These are phyloP conservation scores for Euphorbia celastroides DNA, from an alignment of 441 rosid species.

Conservation along the genomic window DNA sequence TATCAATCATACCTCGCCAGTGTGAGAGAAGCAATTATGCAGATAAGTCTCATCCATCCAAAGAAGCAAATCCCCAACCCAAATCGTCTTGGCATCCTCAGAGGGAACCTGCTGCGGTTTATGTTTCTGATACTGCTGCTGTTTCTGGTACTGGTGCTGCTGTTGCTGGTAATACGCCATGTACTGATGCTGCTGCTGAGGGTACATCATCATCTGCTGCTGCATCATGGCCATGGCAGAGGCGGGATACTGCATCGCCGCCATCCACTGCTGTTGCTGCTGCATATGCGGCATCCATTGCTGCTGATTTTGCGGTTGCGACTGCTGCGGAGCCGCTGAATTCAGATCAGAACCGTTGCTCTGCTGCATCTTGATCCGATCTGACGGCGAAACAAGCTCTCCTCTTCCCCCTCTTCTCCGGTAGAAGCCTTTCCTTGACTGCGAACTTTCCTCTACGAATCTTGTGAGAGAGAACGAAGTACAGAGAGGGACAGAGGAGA, in stretches of 20 bases:
- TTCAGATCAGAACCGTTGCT: slow-evolving; percentile 53
- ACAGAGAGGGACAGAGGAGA: slow-evolving; percentile 20
- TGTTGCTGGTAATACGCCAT: slow-evolving; percentile 35
- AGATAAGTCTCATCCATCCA: slow-evolving; percentile 97
- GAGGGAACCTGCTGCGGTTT: slow-evolving; percentile 33
- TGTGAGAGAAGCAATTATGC: slow-evolving; percentile 60
- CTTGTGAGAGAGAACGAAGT: not conserved
- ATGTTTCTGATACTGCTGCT: slow-evolving; percentile 39
- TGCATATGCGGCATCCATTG: slow-evolving; percentile 33
- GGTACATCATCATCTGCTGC: slow-evolving; percentile 74
- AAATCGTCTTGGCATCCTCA: slow-evolving; percentile 67
- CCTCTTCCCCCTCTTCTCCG: slow-evolving; percentile 10
- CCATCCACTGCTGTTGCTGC: slow-evolving; percentile 52
- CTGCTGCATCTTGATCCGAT: slow-evolving; percentile 50
- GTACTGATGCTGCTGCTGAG: slow-evolving; percentile 44
- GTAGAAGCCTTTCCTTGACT: not conserved
- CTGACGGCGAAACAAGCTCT: slow-evolving; percentile 17
- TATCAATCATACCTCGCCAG: slow-evolving; percentile 56
- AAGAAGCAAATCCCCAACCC: slow-evolving; percentile 94
- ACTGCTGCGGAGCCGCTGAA: slow-evolving; percentile 29
- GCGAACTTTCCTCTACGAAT: not conserved
- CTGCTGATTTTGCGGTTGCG: slow-evolving; percentile 28
- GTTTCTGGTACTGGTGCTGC: slow-evolving; percentile 31
- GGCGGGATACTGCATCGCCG: slow-evolving; percentile 70
- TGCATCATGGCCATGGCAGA: slow-evolving; percentile 83